Conservation (phyloP, 2,329 filamentous ascomycete genomes). For the Calonectria multiphialidica region DNA sequence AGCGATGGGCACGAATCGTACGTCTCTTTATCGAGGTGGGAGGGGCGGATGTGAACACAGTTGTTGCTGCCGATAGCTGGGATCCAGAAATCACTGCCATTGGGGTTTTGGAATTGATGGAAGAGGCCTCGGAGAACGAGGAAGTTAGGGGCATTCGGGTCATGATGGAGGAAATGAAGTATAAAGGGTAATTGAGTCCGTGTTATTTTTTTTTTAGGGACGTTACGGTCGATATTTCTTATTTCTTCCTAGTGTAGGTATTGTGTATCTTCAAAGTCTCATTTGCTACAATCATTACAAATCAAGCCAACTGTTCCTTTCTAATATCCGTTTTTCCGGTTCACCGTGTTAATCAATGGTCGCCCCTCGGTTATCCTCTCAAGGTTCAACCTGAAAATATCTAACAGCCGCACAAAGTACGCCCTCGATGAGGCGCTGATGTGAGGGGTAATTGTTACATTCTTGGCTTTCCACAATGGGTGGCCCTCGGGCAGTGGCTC, state of each 20-base stretch:
- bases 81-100: slow-evolving; percentile 45
- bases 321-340: slow-evolving; percentile 49
- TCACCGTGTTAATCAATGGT: slow-evolving; percentile 56
- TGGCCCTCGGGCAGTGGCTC: slow-evolving; percentile 79
- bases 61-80: slow-evolving; percentile 44
- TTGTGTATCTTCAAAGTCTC: not conserved
- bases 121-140: slow-evolving; percentile 38
- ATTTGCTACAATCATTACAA: not conserved
- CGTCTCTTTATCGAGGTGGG: slow-evolving; percentile 42
- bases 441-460: slow-evolving; percentile 73
- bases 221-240: too few species aligned
- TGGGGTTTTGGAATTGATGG: slow-evolving; percentile 44
- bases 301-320: not conserved
- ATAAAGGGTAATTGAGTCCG: not conserved
- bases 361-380: slow-evolving; percentile 50
- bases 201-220: too few species aligned
- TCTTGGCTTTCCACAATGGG: slow-evolving; percentile 76
- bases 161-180: slow-evolving; percentile 17
- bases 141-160: slow-evolving; percentile 32
- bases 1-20: slow-evolving; percentile 46
- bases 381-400: slow-evolving; percentile 58
- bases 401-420: slow-evolving; percentile 56
- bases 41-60: slow-evolving; percentile 40
- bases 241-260: not conserved
- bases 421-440: slow-evolving; percentile 56